phyloP scores from a whole-genome alignment of 371 early-diverging fungal species.

The Phascolomyces articulosus region DNA sequence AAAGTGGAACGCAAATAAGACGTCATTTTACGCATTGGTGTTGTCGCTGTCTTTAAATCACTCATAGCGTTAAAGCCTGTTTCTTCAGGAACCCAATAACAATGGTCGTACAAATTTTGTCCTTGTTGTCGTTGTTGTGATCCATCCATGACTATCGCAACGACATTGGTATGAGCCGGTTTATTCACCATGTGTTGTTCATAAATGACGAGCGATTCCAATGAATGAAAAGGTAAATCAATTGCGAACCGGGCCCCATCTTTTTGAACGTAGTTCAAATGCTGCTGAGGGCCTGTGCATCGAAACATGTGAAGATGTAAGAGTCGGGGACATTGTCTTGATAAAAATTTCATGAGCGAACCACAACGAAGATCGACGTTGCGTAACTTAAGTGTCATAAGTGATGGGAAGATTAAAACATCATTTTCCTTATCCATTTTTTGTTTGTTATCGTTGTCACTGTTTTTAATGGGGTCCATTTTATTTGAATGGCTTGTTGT shows the following conservation, averaged over 20 bases:
- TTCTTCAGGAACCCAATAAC: too few species aligned
- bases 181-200: not conserved
- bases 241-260: not conserved
- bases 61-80: too few species aligned
- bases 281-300: constrained; percentile 1
- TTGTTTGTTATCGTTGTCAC: too few species aligned
- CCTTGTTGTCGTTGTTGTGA: not conserved
- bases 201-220: not conserved
- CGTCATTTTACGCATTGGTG: too few species aligned
- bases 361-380: not conserved
- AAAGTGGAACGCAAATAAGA: too few species aligned
- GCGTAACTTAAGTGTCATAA: not conserved
- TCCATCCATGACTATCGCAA: too few species aligned
- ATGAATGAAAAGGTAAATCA: not conserved
- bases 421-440: too few species aligned
- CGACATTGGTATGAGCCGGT: too few species aligned
- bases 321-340: not conserved
- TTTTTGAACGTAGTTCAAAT: not conserved
- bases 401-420: not conserved
- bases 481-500: too few species aligned
- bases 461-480: too few species aligned
- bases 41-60: too few species aligned
- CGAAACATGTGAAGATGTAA: constrained; percentile 2
- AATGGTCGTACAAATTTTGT: too few species aligned
- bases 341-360: not conserved